phyloP scores from a whole-genome alignment of 2,329 filamentous ascomycete species.

The Cladosporium velox region DNA sequence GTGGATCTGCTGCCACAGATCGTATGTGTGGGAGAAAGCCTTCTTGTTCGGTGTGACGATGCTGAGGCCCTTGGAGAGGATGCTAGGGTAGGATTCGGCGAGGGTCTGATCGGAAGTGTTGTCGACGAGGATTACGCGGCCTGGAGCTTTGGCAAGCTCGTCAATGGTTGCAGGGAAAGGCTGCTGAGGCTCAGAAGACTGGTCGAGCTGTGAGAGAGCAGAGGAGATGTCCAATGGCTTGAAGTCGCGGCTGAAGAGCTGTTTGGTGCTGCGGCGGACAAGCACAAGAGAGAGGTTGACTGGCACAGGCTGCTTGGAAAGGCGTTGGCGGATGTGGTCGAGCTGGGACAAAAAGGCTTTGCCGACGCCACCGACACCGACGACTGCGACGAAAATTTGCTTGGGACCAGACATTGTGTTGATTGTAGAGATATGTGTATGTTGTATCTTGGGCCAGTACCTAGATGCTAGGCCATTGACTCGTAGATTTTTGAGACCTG shows the following conservation, averaged over 20 bases:
- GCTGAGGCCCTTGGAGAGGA: slow-evolving; percentile 79
- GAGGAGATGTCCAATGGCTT: slow-evolving; percentile 64
- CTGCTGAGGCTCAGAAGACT: slow-evolving; percentile 55
- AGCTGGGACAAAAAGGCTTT: slow-evolving; percentile 88
- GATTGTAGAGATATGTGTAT: neutral
- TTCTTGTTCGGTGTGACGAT: slow-evolving; percentile 99
- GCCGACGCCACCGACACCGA: slow-evolving; percentile 84
- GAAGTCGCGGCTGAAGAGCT: slow-evolving; percentile 74
- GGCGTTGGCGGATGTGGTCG: slow-evolving; percentile 64
- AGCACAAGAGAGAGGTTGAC: slow-evolving; percentile 77
- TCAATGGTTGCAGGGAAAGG: slow-evolving; percentile 70
- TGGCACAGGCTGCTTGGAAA: slow-evolving; percentile 51
- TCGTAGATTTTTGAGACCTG: slow-evolving; percentile 9
- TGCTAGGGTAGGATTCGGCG: slow-evolving; percentile 77
- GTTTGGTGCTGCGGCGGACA: slow-evolving; percentile 82
- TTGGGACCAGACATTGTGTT: slow-evolving; percentile 45
- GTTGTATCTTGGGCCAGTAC: neutral
- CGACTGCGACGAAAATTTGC: slow-evolving; percentile 50
- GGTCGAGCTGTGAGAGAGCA: slow-evolving; percentile 62
- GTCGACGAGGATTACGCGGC: slow-evolving; percentile 82
- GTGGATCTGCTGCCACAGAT: slow-evolving; percentile 88
- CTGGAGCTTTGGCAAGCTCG: slow-evolving; percentile 76
- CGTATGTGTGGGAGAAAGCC: slow-evolving; percentile 80
- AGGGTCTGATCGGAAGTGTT: slow-evolving; percentile 92
- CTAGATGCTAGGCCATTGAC: slow-evolving; percentile 3